phyloP scores from a whole-genome alignment of 1,139 yeast species.

The Hemisphaericaspora lyxosophila region DNA sequence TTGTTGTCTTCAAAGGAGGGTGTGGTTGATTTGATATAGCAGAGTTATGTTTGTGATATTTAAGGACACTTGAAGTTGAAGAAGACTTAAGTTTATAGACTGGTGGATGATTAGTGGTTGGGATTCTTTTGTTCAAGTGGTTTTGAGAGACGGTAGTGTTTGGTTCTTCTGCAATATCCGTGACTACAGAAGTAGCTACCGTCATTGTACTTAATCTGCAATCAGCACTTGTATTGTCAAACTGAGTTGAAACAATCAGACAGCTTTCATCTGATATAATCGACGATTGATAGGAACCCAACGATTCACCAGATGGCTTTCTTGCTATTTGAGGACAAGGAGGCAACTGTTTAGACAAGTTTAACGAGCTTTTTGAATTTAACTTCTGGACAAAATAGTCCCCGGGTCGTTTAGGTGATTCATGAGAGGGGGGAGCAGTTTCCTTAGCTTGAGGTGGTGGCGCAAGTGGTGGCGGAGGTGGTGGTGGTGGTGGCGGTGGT shows the following conservation, averaged over 20 bases:
- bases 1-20: conserved; percentile 1
- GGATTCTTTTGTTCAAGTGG: neutral
- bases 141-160: neutral
- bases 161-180: conserved; percentile 1
- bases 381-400: conserved; percentile 42
- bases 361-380: conserved; percentile 8
- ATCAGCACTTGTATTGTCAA: conserved; percentile 29
- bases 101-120: neutral
- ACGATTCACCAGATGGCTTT: conserved; percentile 40
- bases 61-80: conserved; percentile 11
- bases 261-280: conserved; percentile 34
- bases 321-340: conserved; percentile 14
- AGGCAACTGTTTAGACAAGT: conserved; percentile 5
- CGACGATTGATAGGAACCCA: conserved; percentile 34
- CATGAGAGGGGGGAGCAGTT: no score
- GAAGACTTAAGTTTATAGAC: conserved; percentile 10
- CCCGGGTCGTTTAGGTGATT: conserved; percentile 48
- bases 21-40: conserved; percentile 4
- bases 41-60: neutral
- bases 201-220: conserved; percentile 43
- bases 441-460: conserved; percentile 4
- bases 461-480: neutral
- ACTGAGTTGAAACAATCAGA: conserved; percentile 37
- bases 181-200: conserved; percentile 9
- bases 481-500: neutral